Base-by-base conservation (phyloP, 73 alveolate species). In the Paramecium pentaurelia region DNA sequence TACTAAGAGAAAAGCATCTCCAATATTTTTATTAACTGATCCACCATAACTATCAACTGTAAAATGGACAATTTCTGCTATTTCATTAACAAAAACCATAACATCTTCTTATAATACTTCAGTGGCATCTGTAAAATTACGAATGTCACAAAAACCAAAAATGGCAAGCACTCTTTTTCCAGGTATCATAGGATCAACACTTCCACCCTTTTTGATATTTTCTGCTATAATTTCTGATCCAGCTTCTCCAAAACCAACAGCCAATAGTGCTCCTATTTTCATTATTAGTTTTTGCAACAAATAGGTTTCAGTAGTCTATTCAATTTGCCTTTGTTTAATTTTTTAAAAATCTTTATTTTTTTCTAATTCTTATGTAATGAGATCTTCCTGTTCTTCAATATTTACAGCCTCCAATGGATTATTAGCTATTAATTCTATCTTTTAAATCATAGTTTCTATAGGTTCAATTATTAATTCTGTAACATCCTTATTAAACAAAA, bases 221-320 rank as follows among this genome's bases (percentile, higher is more conserved):
- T 95, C 93, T 9, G 99, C 99, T 38, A 98, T 97, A 60, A 98
- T 97, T 86, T 97, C 97, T 18, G 99, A 95, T 0, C 99, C 99
- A 18, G 99, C 99, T 86, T 98, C 99, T 1, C 99, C 99, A 94
- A 98, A 97, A 20, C 99, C 99, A 64, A 98, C 94, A 3, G 99
- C 99, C 22, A 98, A 93, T 28, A 98, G 93, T 10, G 99, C 99
- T 8, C 99, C 99, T 71, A 97, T 96, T 95, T 98, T 97, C 51
- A 96, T 96, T 20, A 98, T 96, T 37, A 99, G 93, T 88, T 97
- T 87, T 86, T 98, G 98, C 30, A 98, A 92, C 12, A 96, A 77
- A 68, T 92, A 98, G 0, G 99, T 97, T 92, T 98, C 99, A 77
- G 94, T 36, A 40, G 25, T 25, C 47, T 93, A 42, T 54, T 94